A percentile compares a stretch with the other conserved stretches of the same genome.
phyloP scores from a whole-genome alignment of 495 filamentous ascomycete genomes.

The Neurospora cerealis region DNA sequence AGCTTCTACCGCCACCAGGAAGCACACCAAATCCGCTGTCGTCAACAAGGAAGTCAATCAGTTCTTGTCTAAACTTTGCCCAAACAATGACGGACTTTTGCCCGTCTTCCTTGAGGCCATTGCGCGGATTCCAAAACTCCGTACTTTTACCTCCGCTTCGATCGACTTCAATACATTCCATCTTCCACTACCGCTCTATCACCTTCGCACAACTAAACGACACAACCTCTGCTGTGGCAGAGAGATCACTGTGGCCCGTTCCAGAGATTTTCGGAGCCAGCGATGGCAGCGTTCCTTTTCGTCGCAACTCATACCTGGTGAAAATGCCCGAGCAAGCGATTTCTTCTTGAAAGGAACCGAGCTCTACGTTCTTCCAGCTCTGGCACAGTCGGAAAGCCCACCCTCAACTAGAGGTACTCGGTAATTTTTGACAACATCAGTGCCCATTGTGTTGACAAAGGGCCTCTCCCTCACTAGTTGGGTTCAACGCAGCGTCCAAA shows the following conservation, averaged over 20 bases:
- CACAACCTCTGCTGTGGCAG: background rate
- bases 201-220: no score
- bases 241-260: background rate
- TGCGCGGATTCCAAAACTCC: background rate
- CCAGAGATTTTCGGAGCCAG: background rate
- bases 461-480: no score
- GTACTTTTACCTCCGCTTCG: background rate
- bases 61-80: no score
- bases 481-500: no score
- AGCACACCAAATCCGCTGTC: no score
- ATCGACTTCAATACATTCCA: background rate
- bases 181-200: no score
- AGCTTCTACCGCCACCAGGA: no score
- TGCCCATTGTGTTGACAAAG: no score
- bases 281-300: background rate
- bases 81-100: background rate
- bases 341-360: background rate
- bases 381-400: background rate
- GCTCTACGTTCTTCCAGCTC: background rate
- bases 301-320: background rate
- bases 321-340: background rate
- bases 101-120: background rate
- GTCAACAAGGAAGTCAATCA: no score
- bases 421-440: no score
- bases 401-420: no score